phyloP scores from a whole-genome alignment of 2,329 filamentous ascomycete genomes.

The Neurospora sp. region DNA sequence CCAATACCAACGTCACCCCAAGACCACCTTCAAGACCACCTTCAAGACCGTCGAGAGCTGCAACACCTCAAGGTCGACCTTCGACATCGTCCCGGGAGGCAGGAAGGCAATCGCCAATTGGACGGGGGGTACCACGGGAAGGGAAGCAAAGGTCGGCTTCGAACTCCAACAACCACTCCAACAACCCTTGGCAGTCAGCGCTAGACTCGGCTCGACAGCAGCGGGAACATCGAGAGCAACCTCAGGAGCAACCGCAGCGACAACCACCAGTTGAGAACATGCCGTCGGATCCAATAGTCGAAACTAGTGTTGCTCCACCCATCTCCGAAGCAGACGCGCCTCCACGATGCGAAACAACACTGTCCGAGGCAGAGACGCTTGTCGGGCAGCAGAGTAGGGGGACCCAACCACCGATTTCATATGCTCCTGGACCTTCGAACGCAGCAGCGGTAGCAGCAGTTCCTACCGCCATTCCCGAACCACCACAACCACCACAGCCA shows the following conservation, averaged over 20 bases:
- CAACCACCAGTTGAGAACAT: constrained; percentile 7
- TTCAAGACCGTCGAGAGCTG: constrained; percentile 26
- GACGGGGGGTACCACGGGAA: constrained; percentile 25
- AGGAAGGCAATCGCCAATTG: constrained; percentile 24
- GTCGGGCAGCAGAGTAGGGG: constrained; percentile 38
- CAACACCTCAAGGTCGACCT: constrained; percentile 25
- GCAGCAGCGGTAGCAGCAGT: constrained; percentile 1
- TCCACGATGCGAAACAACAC: constrained; percentile 38
- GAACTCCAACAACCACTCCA: constrained; percentile 8
- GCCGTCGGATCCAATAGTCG: constrained; percentile 4
- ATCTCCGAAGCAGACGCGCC: constrained; percentile 33
- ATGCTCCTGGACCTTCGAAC: constrained; percentile 7
- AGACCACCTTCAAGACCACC: constrained; percentile 32
- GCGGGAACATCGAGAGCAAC: background rate
- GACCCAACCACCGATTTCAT: constrained; percentile 37
- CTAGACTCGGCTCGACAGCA: constrained; percentile 10
- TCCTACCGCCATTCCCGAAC: constrained; percentile 12
- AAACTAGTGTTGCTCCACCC: constrained; percentile 22
- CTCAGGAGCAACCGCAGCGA: constrained; percentile 3
- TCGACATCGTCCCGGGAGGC: constrained; percentile 19
- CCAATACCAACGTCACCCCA: constrained; percentile 33
- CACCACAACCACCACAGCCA: constrained; percentile 15
- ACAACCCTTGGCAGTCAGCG: constrained; percentile 18
- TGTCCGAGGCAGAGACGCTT: constrained; percentile 40
- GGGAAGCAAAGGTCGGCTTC: constrained; percentile 19